Evolutionary conservation across 2,329 filamentous ascomycete species (phyloP).

Genomic region (Xylariales sp.): DNA sequence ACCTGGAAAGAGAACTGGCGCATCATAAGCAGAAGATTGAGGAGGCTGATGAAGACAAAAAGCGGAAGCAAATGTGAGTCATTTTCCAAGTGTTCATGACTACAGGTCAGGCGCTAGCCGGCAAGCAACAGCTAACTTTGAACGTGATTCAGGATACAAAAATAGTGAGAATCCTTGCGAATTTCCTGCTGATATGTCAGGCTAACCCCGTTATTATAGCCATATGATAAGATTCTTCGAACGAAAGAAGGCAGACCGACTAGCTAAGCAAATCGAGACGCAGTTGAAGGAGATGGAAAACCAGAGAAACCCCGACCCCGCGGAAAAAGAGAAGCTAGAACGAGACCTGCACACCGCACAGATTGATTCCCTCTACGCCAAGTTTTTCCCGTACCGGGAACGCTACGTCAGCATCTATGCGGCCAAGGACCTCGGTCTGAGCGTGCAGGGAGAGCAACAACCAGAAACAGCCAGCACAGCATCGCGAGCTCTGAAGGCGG

Average conservation of each 20-base stretch:
- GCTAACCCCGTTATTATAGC: no score
- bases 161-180: no score
- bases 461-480: slow-evolving; percentile 37
- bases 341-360: slow-evolving; percentile 61
- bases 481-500: slow-evolving; percentile 38
- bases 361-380: slow-evolving; percentile 71
- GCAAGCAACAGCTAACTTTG: no score
- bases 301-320: no score
- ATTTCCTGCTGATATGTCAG: no score
- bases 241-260: slow-evolving; percentile 65
- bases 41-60: slow-evolving; percentile 55
- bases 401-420: slow-evolving; percentile 64
- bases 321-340: slow-evolving; percentile 48
- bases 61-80: slow-evolving; percentile 65
- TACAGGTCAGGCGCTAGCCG: no score
- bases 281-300: slow-evolving; percentile 47
- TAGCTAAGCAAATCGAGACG: slow-evolving; percentile 60
- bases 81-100: slow-evolving; percentile 70
- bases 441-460: no score
- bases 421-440: slow-evolving; percentile 15
- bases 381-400: slow-evolving; percentile 66
- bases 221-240: slow-evolving; percentile 85
- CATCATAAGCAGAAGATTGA: slow-evolving; percentile 61
- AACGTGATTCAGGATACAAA: no score
- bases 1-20: slow-evolving; percentile 69